Base-by-base conservation (phyloP, 2,329 filamentous ascomycete species). In the Zopfia rhizophila region DNA sequence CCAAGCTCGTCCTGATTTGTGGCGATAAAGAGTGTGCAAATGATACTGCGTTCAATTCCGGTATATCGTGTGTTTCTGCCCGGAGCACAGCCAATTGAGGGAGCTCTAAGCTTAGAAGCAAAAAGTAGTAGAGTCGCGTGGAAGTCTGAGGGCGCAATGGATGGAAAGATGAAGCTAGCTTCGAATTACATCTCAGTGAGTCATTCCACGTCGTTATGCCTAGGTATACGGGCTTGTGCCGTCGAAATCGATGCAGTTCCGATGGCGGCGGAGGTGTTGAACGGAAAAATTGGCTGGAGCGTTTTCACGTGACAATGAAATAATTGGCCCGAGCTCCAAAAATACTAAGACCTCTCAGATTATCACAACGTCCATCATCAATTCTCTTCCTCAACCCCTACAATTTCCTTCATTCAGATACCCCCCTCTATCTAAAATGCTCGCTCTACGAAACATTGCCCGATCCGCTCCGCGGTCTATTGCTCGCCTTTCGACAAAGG, bases 401-500 rank as follows among this genome's bases (percentile, higher is more conserved):
- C 13, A 32, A 10, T 24, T 33, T 25, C 38, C 32, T 30, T 33
- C 35, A 41, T 28, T 43, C n/a, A 38, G 31, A 43, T 49, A 28
- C 49, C 21, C 21, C 30, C 18, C 5, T 21, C 33, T 49, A 55
- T 16, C 12, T 56, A 66, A 33, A 25, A 80, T 79, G 77, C 62
- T 77, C 39, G 74, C 74, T 43, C 68, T 78, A 38, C 70, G 76
- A 44, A 67, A 70, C 44, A 58, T 79, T 51, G 71, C 75, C 49
- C 76, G 77, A 52, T 68, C 71, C 24, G 70, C 73, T 38, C 75
- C 78, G 29, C 73, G 76, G 42, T 68, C 72, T 12, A 58, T 69
- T 38, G 65, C 72, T 42, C 75, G 75, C 46, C 55, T 77, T 48
- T 69, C 72, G 40, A 63, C 71, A 38, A 65, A 68, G 56, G 60